Evolutionary conservation across 768 basidiomycete genomes (phyloP), one percentile per base, ranked within the genome.

Genomic region (Paxillus rubicundulus): DNA sequence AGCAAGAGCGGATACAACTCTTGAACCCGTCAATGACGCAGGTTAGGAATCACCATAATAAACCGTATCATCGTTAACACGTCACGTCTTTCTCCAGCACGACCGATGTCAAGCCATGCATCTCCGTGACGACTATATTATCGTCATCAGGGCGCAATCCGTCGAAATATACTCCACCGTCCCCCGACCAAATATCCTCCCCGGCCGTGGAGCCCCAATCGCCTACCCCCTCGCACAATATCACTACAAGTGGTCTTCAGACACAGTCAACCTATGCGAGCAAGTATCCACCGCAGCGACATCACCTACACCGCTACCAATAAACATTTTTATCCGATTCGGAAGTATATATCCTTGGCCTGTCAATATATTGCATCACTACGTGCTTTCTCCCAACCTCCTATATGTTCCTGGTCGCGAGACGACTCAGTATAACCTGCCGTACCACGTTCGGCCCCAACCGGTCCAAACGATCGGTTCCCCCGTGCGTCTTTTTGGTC

Each of bases 331-430:
- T 39, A 62, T 86, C 17, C 82, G 87, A 14, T 87, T 81, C 59
- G 78, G 76, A 12, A 82, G 78, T 61, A 72, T 70, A 48, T 81
- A 77, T 53, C 84, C 84, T 3, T 87, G 85, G 86, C 83, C 85
- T 0, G 77, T 82, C 55, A 87, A 89, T 64, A 67, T 82, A 21
- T 72, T 87, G n/a, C 83, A 87, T 57, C 81, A 84, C 63, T 85
- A 77, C 61, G 61, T 74, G 32, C 71, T 89, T 14, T 63, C 62
- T 2, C 76, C 78, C 0, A 80, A 84, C 61, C 56, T 66, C 3
- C 49, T 61, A 6, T 81, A 74, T 59, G 56, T 63, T 28, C 52
- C 55, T 14, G 43, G 30, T 10, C 38, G 43, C 18, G 17, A 30
- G 10, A 57, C 65, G 37, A 51, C 56, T 10, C 54, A 65, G 34